These are phyloP conservation scores for Endothia cerciana DNA, from an alignment of 2,329 filamentous ascomycete species.

Conservation along the genomic window DNA sequence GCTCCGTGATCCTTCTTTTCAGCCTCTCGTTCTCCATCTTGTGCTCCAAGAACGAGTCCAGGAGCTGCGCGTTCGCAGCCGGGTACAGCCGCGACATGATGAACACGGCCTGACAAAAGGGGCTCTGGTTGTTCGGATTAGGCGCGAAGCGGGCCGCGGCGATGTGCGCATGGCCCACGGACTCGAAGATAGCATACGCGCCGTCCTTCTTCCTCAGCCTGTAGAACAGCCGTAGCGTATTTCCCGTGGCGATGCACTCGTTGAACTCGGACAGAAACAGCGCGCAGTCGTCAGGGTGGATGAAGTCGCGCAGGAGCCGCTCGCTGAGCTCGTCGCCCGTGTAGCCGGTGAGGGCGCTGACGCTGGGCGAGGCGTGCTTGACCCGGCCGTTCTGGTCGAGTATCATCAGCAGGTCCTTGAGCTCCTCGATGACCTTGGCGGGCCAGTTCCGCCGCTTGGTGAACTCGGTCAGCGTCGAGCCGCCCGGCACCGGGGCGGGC, in stretches of 20 bases:
- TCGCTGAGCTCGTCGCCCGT: slow-evolving; percentile 71
- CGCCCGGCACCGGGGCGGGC: slow-evolving; percentile 38
- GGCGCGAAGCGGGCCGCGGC: slow-evolving; percentile 68
- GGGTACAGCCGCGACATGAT: slow-evolving; percentile 92
- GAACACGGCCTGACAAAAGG: slow-evolving; percentile 86
- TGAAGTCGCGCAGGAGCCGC: slow-evolving; percentile 76
- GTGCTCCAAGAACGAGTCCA: slow-evolving; percentile 94
- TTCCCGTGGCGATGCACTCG: slow-evolving; percentile 82
- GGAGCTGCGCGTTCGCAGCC: slow-evolving; percentile 79
- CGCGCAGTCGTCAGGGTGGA: slow-evolving; percentile 83
- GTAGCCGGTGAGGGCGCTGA: slow-evolving; percentile 76
- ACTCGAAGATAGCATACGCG: slow-evolving; percentile 80
- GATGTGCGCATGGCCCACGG: slow-evolving; percentile 90
- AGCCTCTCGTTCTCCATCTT: slow-evolving; percentile 95
- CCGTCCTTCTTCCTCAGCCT: slow-evolving; percentile 77
- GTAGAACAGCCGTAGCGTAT: slow-evolving; percentile 82
- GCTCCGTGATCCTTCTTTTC: slow-evolving; percentile 79
- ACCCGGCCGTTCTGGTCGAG: slow-evolving; percentile 83
- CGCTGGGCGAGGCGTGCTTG: slow-evolving; percentile 82
- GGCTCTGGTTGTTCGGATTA: slow-evolving; percentile 65
- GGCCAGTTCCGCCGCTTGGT: slow-evolving; percentile 76
- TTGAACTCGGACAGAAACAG: slow-evolving; percentile 88
- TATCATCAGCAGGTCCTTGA: slow-evolving; percentile 87
- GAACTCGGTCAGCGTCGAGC: slow-evolving; percentile 59
- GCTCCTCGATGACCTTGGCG: slow-evolving; percentile 84